Base-by-base conservation (phyloP, 2,329 filamentous ascomycete genomes). In the Pleomassaria siparia region DNA sequence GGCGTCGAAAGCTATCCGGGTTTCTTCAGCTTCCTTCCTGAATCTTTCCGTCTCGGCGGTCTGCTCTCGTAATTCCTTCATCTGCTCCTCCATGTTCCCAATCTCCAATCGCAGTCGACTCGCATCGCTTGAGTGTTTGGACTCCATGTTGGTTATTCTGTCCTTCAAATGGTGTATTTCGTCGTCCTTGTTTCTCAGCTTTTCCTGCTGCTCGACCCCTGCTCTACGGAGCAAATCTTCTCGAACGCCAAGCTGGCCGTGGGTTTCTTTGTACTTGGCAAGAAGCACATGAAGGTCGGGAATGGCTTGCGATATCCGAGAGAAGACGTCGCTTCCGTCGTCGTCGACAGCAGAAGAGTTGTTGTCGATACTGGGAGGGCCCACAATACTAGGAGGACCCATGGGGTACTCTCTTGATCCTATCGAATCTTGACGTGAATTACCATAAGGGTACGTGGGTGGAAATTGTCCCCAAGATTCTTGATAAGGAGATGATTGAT, bases 141-240 rank as follows among this genome's bases (percentile, higher is more conserved):
- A 74, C 39, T 76, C 74, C 15, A 77, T 68, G 37, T 73, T 74
- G 36, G 74, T 72, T 58, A 81, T 72, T 55, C 79, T 77, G 20
- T 74, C 71, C 46, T 77, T 77, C 51, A 82, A 56, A 12, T 74
- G 71, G 51, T 76, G 73, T 45, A 82, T 79, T 53, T 81, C 77
- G 40, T 66, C 60, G 40, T 82, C 78, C 57, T 81, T 81, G 43
- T 73, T 72, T 63, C 76, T 74, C 28, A 81, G 59, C 24, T 72
- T 74, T 50, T 80, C 76, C 40, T 78, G 73, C 50, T 81, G 76
- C 49, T 80, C 76, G 33, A 65, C 66, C 49, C 76, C 71, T 16
- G 76, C 69, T 48, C 79, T 72, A 44, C 75, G 77, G 50, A 78
- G 73, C 41, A 78, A 68, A 24, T 76, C 73, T 50, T 80, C 78